Evolutionary conservation across 2,329 filamentous ascomycete genomes (phyloP).

Genomic region (Blumeriella jaapii): DNA sequence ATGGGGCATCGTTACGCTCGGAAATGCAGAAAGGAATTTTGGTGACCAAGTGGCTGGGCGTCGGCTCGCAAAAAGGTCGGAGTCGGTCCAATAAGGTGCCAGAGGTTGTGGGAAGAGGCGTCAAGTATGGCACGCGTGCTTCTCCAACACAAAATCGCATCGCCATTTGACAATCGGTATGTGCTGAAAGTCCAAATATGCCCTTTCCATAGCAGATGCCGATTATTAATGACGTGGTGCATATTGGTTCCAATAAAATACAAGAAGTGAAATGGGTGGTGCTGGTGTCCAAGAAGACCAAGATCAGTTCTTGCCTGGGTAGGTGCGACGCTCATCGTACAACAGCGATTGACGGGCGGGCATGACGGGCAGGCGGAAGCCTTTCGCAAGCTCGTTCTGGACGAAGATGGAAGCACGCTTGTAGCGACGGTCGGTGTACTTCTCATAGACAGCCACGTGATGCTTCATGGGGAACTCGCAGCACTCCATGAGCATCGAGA

Average conservation of each 20-base stretch:
- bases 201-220: constrained; percentile 15
- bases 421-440: constrained; percentile 81
- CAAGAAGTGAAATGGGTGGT: constrained; percentile 20
- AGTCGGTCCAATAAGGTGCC: constrained; percentile 5
- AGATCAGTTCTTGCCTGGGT: constrained; percentile 21
- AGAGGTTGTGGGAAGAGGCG: too few species aligned
- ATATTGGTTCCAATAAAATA: constrained; percentile 26
- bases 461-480: constrained; percentile 72
- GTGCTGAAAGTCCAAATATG: constrained; percentile 19
- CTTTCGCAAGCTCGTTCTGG: constrained; percentile 56
- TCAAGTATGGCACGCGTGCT: too few species aligned
- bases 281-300: background rate
- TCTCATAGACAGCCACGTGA: constrained; percentile 79
- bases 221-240: constrained; percentile 13
- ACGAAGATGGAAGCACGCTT: constrained; percentile 77
- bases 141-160: background rate
- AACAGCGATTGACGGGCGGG: constrained; percentile 19
- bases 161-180: constrained; percentile 15
- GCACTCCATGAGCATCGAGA: constrained; percentile 75
- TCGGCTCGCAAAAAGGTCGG: too few species aligned
- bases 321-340: constrained; percentile 19
- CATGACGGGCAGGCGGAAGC: constrained; percentile 36
- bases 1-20: constrained; percentile 22
- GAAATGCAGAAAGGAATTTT: constrained; percentile 15
- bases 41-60: constrained; percentile 8